Base-by-base conservation (phyloP, 495 filamentous ascomycete genomes). In the Xylona heveae region DNA sequence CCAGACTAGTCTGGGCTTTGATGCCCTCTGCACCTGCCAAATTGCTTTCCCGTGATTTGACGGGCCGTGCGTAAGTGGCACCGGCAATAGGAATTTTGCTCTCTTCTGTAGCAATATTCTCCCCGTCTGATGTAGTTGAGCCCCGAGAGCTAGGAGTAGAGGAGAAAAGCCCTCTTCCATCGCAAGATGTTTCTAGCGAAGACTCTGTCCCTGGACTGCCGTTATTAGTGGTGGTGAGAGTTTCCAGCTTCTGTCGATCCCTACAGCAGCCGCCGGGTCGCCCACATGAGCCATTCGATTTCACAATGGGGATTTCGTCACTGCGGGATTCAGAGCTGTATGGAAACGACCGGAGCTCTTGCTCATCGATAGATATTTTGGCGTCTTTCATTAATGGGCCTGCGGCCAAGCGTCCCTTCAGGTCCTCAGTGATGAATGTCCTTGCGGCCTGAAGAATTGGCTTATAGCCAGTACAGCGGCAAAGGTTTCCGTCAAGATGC, bases 351-450 rank as follows among this genome's bases (percentile, higher is more conserved):
- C 34, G 20, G 13, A 44, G 23, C 19, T 29, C 21, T 31, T 24
- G 16, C 21, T 27, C 16, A n/a, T 9, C 16, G 6, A 16, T 18
- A 13, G 1, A 5, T 5, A 14, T 32, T 12, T 32, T 28, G 6
- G 4, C 19, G 19, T 32, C 42, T 20, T 49, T 41, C n/a, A n/a
- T n/a, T n/a, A n/a, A n/a, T n/a, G n/a, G n/a, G n/a, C n/a, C n/a
- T n/a, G n/a, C n/a, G 2, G 30, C 32, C 23, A 57, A 37, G 8
- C 43, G 39, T 0, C 46, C 57, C 10, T 50, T 47, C 13, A 62
- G 31, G 34, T 62, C 57, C 30, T 61, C 53, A 9, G 39, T 47
- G 0, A 62, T 43, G 31, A 69, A 68, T 24, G 59, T 68, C 42
- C 65, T 64, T 3, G 51, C 53, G 2, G 49, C 53, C 18, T 57